A percentile compares a stretch with the other conserved stretches of the same genome.
These are phyloP conservation scores for Yamadazyma aaseri DNA, from an alignment of 1,139 yeast species.

Conservation along the genomic window DNA sequence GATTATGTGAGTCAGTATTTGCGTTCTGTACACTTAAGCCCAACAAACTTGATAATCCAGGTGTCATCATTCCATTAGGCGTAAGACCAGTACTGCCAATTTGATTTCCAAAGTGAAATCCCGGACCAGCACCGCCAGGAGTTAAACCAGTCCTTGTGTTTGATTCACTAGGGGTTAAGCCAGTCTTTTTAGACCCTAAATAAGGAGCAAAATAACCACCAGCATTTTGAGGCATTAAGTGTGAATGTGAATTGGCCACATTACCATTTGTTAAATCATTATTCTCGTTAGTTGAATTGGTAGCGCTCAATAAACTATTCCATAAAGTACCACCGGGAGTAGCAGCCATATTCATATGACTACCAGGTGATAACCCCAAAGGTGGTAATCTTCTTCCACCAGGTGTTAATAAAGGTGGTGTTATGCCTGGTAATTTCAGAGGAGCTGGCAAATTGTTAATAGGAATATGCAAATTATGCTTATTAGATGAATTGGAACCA, in stretches of 20 bases:
- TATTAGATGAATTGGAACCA: constrained; percentile 18
- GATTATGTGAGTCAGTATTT: too few species aligned
- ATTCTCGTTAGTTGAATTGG: constrained; percentile 18
- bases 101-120: constrained; percentile 31
- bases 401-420: constrained; percentile 59
- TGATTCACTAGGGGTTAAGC: constrained; percentile 70
- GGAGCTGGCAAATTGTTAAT: constrained; percentile 23
- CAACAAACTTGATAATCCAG: constrained; percentile 43
- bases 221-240: not conserved
- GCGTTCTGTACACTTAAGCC: constrained; percentile 21
- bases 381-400: constrained; percentile 65
- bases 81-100: constrained; percentile 33
- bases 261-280: constrained; percentile 5
- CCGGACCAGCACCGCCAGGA: constrained; percentile 32
- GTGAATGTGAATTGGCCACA: constrained; percentile 1
- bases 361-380: constrained; percentile 43
- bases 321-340: constrained; percentile 52
- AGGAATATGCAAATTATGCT: constrained; percentile 36
- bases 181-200: constrained; percentile 43
- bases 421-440: constrained; percentile 39
- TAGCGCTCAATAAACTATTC: constrained; percentile 44
- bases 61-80: constrained; percentile 47
- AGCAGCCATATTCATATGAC: constrained; percentile 31
- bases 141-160: constrained; percentile 65
- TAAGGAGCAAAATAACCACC: constrained; percentile 3